A percentile compares a stretch with the other conserved stretches of the same genome.
These are phyloP conservation scores for Xylaria longipes DNA, from an alignment of 495 filamentous ascomycete species.

Conservation along the genomic window DNA sequence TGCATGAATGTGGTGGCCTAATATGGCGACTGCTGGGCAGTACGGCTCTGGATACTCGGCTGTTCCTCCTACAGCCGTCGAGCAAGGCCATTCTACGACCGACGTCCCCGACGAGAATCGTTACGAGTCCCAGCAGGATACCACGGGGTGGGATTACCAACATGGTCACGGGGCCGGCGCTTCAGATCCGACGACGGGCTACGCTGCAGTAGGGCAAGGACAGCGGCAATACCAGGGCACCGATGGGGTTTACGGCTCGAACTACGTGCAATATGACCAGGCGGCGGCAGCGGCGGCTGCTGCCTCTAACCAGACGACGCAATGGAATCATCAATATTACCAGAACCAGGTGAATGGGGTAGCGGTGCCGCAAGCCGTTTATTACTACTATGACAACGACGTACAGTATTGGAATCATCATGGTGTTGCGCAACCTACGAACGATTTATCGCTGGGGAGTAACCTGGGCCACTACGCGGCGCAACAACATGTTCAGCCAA, in stretches of 20 bases:
- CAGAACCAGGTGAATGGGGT: not conserved
- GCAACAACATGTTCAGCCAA: constrained; percentile 9
- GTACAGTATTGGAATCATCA: constrained; percentile 20
- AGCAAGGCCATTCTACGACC: constrained; percentile 3
- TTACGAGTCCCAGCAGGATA: constrained; percentile 9
- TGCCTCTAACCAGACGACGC: not conserved
- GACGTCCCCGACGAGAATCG: constrained; percentile 17
- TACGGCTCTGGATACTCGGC: constrained; percentile 21
- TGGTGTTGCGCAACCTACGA: constrained; percentile 5
- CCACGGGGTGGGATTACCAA: constrained; percentile 6
- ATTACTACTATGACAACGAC: constrained; percentile 16
- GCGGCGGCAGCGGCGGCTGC: not conserved
- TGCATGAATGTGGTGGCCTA: constrained; percentile 26
- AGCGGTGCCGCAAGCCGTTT: constrained; percentile 12
- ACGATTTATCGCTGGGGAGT: not conserved
- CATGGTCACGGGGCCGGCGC: not conserved
- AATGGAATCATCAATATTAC: constrained; percentile 16
- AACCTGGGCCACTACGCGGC: not conserved
- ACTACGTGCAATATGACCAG: constrained; percentile 1
- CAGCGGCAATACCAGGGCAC: constrained; percentile 13
- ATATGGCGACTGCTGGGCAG: constrained; percentile 25
- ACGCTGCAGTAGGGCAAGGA: constrained; percentile 8
- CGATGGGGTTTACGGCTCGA: not conserved
- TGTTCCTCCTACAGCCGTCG: constrained; percentile 7
- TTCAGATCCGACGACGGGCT: not conserved